Percentiles rank a stretch among this genome's conserved stretches.
These are phyloP conservation scores for Nemania diffusa DNA, from an alignment of 2,329 filamentous ascomycete species.

Conservation along the genomic window DNA sequence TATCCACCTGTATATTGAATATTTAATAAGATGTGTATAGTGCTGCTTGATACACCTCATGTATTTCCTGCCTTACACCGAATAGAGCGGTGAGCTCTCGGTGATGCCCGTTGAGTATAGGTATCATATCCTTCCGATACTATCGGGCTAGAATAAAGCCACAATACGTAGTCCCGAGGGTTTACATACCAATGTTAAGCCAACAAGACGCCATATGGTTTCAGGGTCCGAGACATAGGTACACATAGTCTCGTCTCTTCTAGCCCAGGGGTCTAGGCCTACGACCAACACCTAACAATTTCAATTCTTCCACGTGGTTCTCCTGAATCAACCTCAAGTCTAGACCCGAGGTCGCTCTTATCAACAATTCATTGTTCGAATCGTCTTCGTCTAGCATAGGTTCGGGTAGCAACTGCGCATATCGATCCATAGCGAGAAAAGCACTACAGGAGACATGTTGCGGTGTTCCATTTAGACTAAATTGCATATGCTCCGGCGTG, in stretches of 20 bases:
- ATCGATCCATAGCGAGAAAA: not conserved
- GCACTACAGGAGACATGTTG: not conserved
- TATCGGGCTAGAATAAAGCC: conserved; percentile 10
- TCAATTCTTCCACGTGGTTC: not conserved
- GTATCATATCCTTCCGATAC: not conserved
- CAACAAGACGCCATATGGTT: not conserved
- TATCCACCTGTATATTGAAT: not conserved
- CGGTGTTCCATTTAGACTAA: not conserved
- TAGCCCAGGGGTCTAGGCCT: not conserved
- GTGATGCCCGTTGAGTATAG: not conserved
- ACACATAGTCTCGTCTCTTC: conserved; percentile 3
- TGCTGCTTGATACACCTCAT: not conserved
- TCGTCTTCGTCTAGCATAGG: not conserved
- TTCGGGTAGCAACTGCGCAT: not conserved
- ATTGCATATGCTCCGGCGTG: not conserved
- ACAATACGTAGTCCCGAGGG: not conserved
- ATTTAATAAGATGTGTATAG: not conserved
- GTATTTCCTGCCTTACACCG: not conserved
- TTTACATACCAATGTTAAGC: not conserved
- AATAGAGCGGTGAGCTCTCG: not conserved
- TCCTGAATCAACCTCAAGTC: not conserved
- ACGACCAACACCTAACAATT: not conserved
- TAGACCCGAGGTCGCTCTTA: not conserved
- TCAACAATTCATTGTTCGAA: not conserved
- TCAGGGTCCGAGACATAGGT: not conserved